A percentile compares a stretch with the other conserved stretches of the same genome.
Conservation (phyloP, 257 asterid species). For the Capsicum baccatum region DNA sequence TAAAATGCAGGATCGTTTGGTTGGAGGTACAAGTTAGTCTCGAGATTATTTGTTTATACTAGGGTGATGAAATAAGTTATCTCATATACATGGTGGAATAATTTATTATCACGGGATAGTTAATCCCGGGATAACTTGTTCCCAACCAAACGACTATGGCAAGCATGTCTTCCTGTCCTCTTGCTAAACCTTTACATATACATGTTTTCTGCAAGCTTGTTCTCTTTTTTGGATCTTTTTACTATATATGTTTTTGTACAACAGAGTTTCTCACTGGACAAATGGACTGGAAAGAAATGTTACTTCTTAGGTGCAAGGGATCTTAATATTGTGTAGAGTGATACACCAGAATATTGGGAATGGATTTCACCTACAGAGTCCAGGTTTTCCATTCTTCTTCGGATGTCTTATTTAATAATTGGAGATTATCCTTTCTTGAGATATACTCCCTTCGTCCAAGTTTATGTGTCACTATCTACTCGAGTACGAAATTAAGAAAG, state of each 20-base stretch:
- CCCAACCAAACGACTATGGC: neutral
- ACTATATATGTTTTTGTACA: neutral
- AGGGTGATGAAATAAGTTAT: too few species aligned
- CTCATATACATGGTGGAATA: too few species aligned
- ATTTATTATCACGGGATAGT: too few species aligned
- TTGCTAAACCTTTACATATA: neutral
- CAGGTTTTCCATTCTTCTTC: slow-evolving; percentile 17
- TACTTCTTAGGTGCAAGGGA: slow-evolving; percentile 29
- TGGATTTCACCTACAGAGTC: slow-evolving; percentile 31
- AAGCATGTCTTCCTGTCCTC: neutral
- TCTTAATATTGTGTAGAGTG: neutral
- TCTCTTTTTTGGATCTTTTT: too few species aligned
- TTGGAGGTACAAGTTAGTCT: too few species aligned
- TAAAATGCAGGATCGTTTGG: too few species aligned
- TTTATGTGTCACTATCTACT: too few species aligned
- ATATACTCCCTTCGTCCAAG: neutral
- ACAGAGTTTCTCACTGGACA: slow-evolving; percentile 36
- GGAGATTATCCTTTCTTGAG: neutral
- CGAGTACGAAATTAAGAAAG: too few species aligned
- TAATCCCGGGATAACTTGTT: too few species aligned
- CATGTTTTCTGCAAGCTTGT: neutral
- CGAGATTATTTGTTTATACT: too few species aligned
- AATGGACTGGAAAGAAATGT: slow-evolving; percentile 38
- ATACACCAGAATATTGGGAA: slow-evolving; percentile 22
- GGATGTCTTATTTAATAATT: too few species aligned